phyloP scores from a whole-genome alignment of 1,284 basidiomycete genomes.

The Puccinia triticina region DNA sequence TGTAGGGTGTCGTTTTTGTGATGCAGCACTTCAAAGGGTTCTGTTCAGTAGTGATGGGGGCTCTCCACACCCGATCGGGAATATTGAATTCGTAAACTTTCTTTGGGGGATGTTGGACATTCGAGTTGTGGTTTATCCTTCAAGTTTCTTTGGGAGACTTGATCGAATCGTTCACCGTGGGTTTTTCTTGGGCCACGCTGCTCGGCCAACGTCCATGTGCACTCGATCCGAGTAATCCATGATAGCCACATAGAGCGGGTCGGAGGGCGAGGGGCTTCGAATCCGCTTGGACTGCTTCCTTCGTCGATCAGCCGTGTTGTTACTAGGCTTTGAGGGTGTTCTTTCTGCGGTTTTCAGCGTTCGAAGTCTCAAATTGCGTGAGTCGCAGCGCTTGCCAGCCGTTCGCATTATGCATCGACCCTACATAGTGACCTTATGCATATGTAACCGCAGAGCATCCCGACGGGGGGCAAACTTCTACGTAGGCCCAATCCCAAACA shows the following conservation, averaged over 20 bases:
- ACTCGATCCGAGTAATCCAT: background rate
- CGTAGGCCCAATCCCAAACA: too few relatives aligned
- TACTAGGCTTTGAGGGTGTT: too few relatives aligned
- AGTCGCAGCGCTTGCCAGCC: too few relatives aligned
- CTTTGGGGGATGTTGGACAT: background rate
- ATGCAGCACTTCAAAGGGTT: conserved; percentile 23
- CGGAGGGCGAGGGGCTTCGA: background rate
- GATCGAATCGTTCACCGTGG: background rate
- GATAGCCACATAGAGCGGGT: background rate
- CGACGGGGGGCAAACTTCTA: too few relatives aligned
- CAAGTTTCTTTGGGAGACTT: background rate
- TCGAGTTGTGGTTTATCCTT: too few relatives aligned
- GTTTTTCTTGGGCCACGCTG: background rate
- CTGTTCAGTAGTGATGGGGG: conserved; percentile 15
- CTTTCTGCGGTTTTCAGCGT: too few relatives aligned
- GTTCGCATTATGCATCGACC: too few relatives aligned
- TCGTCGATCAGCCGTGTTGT: too few relatives aligned
- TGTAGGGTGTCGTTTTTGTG: conserved; percentile 27
- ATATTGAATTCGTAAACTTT: conserved; percentile 23
- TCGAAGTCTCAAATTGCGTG: too few relatives aligned
- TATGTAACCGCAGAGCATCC: too few relatives aligned
- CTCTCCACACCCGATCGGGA: conserved; percentile 44
- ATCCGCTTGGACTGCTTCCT: background rate
- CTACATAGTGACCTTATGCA: too few relatives aligned
- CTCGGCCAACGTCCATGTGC: background rate